These are phyloP conservation scores for Rosellinia necatrix DNA, from an alignment of 2,329 filamentous ascomycete species.

Conservation along the genomic window DNA sequence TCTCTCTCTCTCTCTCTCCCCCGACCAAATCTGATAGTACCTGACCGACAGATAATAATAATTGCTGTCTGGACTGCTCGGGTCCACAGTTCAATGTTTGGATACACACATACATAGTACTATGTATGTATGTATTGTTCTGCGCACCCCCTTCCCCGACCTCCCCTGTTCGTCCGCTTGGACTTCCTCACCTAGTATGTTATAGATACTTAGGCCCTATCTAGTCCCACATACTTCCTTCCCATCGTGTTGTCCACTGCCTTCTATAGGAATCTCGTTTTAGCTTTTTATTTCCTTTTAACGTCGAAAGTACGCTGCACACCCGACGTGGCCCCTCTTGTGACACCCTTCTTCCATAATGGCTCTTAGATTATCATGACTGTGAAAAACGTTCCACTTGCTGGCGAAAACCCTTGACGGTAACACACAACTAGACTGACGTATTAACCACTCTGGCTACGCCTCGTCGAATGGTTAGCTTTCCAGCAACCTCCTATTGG, in stretches of 20 bases:
- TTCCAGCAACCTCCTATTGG: slow-evolving; percentile 48
- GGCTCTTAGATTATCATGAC: slow-evolving; percentile 46
- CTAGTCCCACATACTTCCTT: slow-evolving; percentile 32
- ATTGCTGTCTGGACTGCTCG: slow-evolving; percentile 39
- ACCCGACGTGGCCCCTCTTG: slow-evolving; percentile 45
- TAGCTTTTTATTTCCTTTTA: slow-evolving; percentile 38
- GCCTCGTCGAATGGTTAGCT: slow-evolving; percentile 38
- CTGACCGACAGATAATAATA: slow-evolving; percentile 40
- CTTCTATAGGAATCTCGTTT: slow-evolving; percentile 36
- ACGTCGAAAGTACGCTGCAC: slow-evolving; percentile 40
- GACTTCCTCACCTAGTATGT: slow-evolving; percentile 28
- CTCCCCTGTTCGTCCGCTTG: slow-evolving; percentile 24
- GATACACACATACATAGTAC: too few species aligned
- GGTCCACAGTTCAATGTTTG: slow-evolving; percentile 40
- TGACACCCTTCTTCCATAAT: slow-evolving; percentile 40
- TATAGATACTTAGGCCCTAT: slow-evolving; percentile 34
- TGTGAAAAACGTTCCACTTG: slow-evolving; percentile 44
- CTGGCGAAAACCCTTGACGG: slow-evolving; percentile 43
- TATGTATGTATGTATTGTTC: slow-evolving; percentile 19
- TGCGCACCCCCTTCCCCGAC: slow-evolving; percentile 35
- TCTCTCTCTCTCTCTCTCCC: too few species aligned
- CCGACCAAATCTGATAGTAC: slow-evolving; percentile 40
- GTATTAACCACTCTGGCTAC: slow-evolving; percentile 43
- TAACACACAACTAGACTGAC: slow-evolving; percentile 46
- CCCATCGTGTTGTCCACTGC: slow-evolving; percentile 35